Percentiles rank a stretch among this genome's conserved stretches.
Conservation (phyloP, 768 basidiomycete species). For the Sarcodon aspratus region DNA sequence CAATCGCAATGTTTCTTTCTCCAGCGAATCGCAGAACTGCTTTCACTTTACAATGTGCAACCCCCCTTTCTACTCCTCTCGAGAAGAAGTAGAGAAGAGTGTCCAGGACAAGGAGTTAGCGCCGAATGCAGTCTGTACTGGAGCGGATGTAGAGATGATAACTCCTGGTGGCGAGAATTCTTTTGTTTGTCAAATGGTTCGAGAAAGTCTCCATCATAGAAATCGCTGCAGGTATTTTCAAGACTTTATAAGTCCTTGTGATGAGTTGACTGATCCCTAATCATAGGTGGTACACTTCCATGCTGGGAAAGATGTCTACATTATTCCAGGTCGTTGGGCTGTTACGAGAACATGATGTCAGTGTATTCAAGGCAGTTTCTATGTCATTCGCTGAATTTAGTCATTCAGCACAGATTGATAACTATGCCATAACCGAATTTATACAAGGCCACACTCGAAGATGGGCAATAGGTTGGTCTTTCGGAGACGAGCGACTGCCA, state of each 20-base stretch:
- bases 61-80: constrained; percentile 85
- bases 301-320: constrained; percentile 82
- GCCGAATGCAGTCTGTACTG: constrained; percentile 77
- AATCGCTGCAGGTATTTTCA: constrained; percentile 44
- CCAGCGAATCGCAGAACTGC: constrained; percentile 8
- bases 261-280: neutral
- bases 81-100: constrained; percentile 50
- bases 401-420: constrained; percentile 46
- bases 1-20: constrained; percentile 1
- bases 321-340: constrained; percentile 46
- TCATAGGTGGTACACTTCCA: constrained; percentile 82
- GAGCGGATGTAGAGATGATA: constrained; percentile 81
- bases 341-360: constrained; percentile 35
- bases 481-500: constrained; percentile 47
- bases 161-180: constrained; percentile 74
- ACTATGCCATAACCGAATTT: constrained; percentile 80
- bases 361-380: constrained; percentile 2
- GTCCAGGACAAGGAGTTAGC: constrained; percentile 50
- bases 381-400: neutral
- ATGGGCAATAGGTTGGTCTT: constrained; percentile 92
- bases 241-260: neutral
- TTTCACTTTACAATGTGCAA: constrained; percentile 91
- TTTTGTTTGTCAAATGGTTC: constrained; percentile 71
- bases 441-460: constrained; percentile 80
- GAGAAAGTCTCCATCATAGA: constrained; percentile 49